These are phyloP conservation scores for Fragaria vesca DNA, from an alignment of 306 rosid genomes.

Conservation along the genomic window DNA sequence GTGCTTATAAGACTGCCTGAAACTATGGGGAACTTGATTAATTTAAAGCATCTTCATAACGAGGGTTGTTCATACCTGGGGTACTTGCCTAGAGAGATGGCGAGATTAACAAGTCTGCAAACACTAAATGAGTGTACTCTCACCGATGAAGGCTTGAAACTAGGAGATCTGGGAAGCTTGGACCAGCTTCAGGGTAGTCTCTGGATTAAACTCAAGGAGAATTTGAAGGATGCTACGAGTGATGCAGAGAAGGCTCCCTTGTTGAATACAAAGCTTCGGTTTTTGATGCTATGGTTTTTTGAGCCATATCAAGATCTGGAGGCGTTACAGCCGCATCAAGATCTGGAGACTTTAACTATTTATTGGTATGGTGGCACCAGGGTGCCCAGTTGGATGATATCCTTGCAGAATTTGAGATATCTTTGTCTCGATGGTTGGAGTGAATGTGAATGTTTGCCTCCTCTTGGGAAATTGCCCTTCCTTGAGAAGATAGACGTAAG, in stretches of 20 bases:
- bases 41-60: neutral
- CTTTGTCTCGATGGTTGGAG: neutral
- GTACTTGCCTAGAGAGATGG: neutral
- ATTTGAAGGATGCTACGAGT: neutral
- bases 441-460: neutral
- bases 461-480: neutral
- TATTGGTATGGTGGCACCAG: neutral
- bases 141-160: neutral
- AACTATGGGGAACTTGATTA: neutral
- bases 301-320: neutral
- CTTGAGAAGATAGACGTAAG: neutral
- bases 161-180: neutral
- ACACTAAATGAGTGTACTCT: too few relatives aligned
- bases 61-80: neutral
- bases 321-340: conserved; percentile 11
- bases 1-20: neutral
- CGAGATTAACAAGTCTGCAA: too few relatives aligned
- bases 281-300: neutral
- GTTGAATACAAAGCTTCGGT: neutral
- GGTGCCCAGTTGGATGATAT: conserved; percentile 10
- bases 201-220: neutral
- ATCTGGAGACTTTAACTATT: neutral
- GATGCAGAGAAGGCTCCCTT: neutral
- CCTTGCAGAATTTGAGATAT: neutral
- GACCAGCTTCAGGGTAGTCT: neutral